Percentiles rank a stretch among this genome's conserved stretches.
phyloP scores from a whole-genome alignment of 1,139 yeast genomes.

The Magnusiomyces tetraspermus region DNA sequence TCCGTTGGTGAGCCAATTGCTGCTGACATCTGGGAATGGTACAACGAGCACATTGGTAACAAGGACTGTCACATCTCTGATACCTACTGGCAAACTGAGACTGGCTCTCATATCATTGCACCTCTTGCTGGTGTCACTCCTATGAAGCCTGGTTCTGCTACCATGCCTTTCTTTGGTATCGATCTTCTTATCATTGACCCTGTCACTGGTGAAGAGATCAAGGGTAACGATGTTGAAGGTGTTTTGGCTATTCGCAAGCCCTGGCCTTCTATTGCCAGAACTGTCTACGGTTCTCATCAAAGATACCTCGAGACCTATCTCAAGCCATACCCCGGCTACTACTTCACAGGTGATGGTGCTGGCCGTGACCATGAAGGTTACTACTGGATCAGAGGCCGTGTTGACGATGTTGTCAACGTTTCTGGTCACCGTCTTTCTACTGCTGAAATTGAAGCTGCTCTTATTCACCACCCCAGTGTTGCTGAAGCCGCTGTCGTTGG shows the following conservation, averaged over 20 bases:
- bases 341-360: slow-evolving; percentile 98
- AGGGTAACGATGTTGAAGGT: slow-evolving; percentile 92
- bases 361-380: slow-evolving; percentile 96
- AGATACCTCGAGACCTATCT: slow-evolving; percentile 90
- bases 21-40: slow-evolving; percentile 92
- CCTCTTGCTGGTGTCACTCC: slow-evolving; percentile 93
- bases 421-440: slow-evolving; percentile 96
- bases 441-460: slow-evolving; percentile 92
- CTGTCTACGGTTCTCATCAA: slow-evolving; percentile 85
- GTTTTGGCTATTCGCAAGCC: slow-evolving; percentile 80
- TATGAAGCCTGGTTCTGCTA: slow-evolving; percentile 95
- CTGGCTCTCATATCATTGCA: slow-evolving; percentile 92
- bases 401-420: slow-evolving; percentile 95
- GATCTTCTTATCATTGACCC: slow-evolving; percentile 89
- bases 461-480: slow-evolving; percentile 68
- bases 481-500: slow-evolving; percentile 96
- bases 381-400: slow-evolving; percentile 98
- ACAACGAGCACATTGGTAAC: slow-evolving; percentile 69
- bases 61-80: slow-evolving; percentile 70
- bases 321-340: slow-evolving; percentile 91
- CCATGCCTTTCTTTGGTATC: slow-evolving; percentile 93
- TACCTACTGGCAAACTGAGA: slow-evolving; percentile 97
- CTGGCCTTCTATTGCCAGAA: slow-evolving; percentile 98
- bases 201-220: slow-evolving; percentile 69
- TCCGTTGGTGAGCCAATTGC: slow-evolving; percentile 93